Evolutionary conservation across 169 alveolate genomes (phyloP).

Genomic region (Eimeria necatrix): DNA sequence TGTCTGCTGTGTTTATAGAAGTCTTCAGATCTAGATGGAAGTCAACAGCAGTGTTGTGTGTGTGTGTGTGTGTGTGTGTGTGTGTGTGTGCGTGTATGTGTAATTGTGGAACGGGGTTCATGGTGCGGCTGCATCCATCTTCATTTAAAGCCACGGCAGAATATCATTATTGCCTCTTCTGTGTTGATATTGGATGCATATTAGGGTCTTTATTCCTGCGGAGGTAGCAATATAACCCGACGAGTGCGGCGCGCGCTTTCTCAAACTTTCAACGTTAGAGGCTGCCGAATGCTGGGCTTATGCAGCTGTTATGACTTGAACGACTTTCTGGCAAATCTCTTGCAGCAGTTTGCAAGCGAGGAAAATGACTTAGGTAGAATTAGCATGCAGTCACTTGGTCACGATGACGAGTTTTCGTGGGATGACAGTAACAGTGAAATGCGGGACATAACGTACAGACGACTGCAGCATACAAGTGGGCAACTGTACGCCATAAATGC

Average conservation of each 20-base stretch:
- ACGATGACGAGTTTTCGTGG: background rate
- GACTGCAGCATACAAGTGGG: background rate
- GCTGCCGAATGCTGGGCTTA: constrained; percentile 84
- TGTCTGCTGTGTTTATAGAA: background rate
- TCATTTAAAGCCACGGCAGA: no score
- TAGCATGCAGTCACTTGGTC: background rate
- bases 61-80: background rate
- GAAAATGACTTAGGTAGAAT: constrained; percentile 31
- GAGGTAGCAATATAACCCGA: constrained; percentile 82
- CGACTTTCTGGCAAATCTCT: constrained; percentile 84
- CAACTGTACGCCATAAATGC: background rate
- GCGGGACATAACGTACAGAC: background rate
- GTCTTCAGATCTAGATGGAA: background rate
- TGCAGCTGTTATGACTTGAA: constrained; percentile 86
- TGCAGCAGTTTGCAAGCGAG: constrained; percentile 80
- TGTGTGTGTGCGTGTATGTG: no score
- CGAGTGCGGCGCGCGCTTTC: constrained; percentile 81
- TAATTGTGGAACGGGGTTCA: no score
- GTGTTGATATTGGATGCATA: background rate
- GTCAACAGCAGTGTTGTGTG: background rate
- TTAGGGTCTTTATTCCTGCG: constrained; percentile 83
- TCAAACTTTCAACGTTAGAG: constrained; percentile 81
- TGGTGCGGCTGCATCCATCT: no score
- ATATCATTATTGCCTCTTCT: background rate
- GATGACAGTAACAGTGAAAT: background rate